Evolutionary conservation across 1,284 basidiomycete genomes (phyloP), one percentile per base, ranked within the genome.

Genomic region (Heliocybe sulcata): DNA sequence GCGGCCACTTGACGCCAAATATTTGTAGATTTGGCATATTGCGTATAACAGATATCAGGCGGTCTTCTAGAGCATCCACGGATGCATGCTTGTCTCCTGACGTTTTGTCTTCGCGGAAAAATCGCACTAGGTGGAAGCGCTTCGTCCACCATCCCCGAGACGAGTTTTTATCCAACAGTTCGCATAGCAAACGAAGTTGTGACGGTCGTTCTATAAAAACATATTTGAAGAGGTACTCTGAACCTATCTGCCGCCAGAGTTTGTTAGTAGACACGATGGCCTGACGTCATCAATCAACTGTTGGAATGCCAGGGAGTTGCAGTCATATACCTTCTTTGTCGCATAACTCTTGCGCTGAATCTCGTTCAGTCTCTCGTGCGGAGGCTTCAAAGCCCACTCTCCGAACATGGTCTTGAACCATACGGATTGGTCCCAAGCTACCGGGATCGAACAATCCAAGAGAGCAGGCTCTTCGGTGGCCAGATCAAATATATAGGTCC

Each of bases 1-100:
- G 72, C 0, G 83, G 79, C 70, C 77, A 80, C 56, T 85, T 83
- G 51, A 85, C 70, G 31, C 85, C 71, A 65, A 89, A 86, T 9
- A 84, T 80, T 58, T 87, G 78, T 50, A 89, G 77, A 58, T 87
- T 87, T 3, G 82, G 82, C 59, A 83, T 85, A 56, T 78, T 81
- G 10, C 69, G 68, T 35, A 87, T 77, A 55, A 87, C 73, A 16
- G 77, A 72, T 3, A 76, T 65, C 38, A 82, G 69, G 35, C 77
- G 67, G 48, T 71, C 67, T 59, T 80, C 75, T n/a, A 79, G 65
- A 22, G 75, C 70, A 9, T 71, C 64, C 53, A 75, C 65, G 23
- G 74, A 67, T 45, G 62, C 71, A 20, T 42, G 19, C 38, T 20
- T 42, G n/a, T 42, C 38, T 31, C 29, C 29, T 12, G 4, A 12